A percentile compares a stretch with the other conserved stretches of the same genome.
Conservation (phyloP, 129 eudicot species). For the Flaveria ramosissima region DNA sequence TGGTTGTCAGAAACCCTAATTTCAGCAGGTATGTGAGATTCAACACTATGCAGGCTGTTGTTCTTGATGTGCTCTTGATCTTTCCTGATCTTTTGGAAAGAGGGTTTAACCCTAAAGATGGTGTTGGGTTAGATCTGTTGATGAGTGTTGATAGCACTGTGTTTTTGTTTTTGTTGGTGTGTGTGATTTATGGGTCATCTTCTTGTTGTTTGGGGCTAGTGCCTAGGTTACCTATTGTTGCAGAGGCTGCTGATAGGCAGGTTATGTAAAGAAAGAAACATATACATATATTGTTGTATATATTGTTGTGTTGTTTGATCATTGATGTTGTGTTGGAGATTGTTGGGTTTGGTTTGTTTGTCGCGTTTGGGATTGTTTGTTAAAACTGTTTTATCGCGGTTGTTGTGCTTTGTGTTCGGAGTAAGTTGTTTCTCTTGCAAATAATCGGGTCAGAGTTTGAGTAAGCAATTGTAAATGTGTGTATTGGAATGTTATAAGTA, state of each 20-base stretch:
- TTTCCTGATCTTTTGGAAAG: slow-evolving; percentile 90
- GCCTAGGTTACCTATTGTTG: slow-evolving; percentile 14
- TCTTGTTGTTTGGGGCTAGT: slow-evolving; percentile 74
- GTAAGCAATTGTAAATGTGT: no score
- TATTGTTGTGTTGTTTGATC: not conserved
- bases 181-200: slow-evolving; percentile 80
- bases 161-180: slow-evolving; percentile 79
- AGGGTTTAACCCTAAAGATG: slow-evolving; percentile 76
- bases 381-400: no score
- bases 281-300: no score
- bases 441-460: no score
- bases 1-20: slow-evolving; percentile 82
- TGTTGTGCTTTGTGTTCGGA: no score
- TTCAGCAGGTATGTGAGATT: slow-evolving; percentile 95
- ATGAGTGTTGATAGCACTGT: slow-evolving; percentile 98
- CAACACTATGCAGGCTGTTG: slow-evolving; percentile 95
- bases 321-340: no score
- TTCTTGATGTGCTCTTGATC: slow-evolving; percentile 86
- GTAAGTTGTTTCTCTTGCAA: no score
- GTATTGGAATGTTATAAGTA: no score
- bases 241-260: slow-evolving; percentile 19
- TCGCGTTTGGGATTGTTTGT: no score
- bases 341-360: no score
- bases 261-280: not conserved
- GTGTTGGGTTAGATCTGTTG: slow-evolving; percentile 82